These are phyloP conservation scores for Pyracantha coccinea DNA, from an alignment of 331 rosid genomes.

Conservation along the genomic window DNA sequence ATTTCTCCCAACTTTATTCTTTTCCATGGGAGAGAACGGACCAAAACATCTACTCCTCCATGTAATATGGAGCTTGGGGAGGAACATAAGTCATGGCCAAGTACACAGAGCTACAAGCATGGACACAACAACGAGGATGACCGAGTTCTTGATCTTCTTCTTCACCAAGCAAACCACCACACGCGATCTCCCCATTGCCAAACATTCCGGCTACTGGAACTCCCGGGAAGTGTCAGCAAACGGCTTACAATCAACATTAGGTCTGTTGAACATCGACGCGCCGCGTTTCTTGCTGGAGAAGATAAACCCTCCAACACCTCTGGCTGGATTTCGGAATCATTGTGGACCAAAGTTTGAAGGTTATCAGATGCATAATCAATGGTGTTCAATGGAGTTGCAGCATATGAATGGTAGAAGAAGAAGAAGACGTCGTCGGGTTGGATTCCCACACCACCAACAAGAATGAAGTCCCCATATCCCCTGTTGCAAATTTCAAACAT, in stretches of 20 bases:
- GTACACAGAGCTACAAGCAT: neutral
- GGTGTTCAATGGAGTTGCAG: neutral
- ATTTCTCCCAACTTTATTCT: neutral
- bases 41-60: neutral
- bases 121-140: neutral
- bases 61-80: neutral
- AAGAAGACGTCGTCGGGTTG: conserved; percentile 1
- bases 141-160: neutral
- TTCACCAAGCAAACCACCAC: conserved; percentile 1
- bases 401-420: conserved; percentile 13
- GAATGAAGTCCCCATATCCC: neutral
- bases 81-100: neutral
- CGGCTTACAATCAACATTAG: neutral
- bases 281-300: conserved; percentile 6
- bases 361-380: neutral
- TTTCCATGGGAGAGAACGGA: too few relatives aligned
- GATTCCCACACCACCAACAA: conserved; percentile 7
- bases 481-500: neutral
- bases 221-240: neutral
- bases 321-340: neutral
- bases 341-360: neutral
- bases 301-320: conserved; percentile 18
- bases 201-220: conserved; percentile 17
- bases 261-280: neutral
- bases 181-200: conserved; percentile 19